Percentiles rank a stretch among this genome's conserved stretches.
These are phyloP conservation scores for Paracoccidioides lutzii DNA, from an alignment of 2,329 filamentous ascomycete species.

Conservation along the genomic window DNA sequence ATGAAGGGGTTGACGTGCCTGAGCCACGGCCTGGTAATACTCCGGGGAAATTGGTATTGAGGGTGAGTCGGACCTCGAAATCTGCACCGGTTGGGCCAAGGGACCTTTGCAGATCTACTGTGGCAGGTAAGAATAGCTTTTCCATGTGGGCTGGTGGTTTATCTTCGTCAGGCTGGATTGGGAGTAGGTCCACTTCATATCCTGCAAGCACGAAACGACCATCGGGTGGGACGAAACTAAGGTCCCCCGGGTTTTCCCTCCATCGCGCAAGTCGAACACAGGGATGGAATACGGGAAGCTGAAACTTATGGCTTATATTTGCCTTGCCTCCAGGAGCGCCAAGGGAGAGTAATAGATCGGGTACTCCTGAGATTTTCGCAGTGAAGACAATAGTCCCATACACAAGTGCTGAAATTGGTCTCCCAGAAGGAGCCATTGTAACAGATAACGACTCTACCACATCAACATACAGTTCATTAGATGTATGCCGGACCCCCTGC, in stretches of 20 bases:
- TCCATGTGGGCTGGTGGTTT: conserved; percentile 42
- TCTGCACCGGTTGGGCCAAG: conserved; percentile 65
- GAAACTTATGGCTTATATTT: conserved; percentile 59
- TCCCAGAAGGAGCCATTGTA: conserved; percentile 78
- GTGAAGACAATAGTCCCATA: conserved; percentile 92
- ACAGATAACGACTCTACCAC: conserved; percentile 82
- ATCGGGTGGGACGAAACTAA: conserved; percentile 94
- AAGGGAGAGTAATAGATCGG: conserved; percentile 72
- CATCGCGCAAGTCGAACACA: conserved; percentile 84
- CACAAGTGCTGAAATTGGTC: conserved; percentile 72
- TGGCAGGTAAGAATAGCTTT: conserved; percentile 68
- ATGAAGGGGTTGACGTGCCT: conserved; percentile 37
- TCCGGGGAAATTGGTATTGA: conserved; percentile 53
- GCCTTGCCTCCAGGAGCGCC: conserved; percentile 71
- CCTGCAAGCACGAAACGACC: conserved; percentile 85
- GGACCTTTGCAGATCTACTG: conserved; percentile 66
- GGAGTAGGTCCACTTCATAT: conserved; percentile 85
- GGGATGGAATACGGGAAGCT: conserved; percentile 88
- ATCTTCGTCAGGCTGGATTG: conserved; percentile 48
- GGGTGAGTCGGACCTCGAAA: conserved; percentile 71
- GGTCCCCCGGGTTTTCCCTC: conserved; percentile 74
- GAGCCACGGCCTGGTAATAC: conserved; percentile 30
- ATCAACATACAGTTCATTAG: conserved; percentile 94
- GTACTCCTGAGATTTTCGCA: conserved; percentile 84
- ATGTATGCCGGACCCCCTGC: conserved; percentile 86